phyloP scores from a whole-genome alignment of 768 basidiomycete genomes.

The Tulasnella sp. region DNA sequence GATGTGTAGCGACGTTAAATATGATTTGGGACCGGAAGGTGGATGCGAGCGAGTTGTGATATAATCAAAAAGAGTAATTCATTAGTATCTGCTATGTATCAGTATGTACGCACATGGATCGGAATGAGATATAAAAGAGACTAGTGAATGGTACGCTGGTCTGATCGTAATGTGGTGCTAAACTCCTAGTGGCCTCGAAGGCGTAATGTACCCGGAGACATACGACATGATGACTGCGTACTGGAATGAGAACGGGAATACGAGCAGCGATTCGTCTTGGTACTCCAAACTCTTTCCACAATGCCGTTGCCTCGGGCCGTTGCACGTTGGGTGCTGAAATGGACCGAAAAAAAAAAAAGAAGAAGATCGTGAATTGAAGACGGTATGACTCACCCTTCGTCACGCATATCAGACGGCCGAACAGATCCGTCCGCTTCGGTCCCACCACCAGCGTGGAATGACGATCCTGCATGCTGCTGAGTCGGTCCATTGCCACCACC shows the following conservation, averaged over 20 bases:
- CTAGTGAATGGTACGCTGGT: conserved; percentile 7
- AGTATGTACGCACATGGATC: conserved; percentile 9
- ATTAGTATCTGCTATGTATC: conserved; percentile 13
- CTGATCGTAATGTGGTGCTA: neutral
- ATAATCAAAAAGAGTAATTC: conserved; percentile 36
- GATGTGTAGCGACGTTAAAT: conserved; percentile 22
- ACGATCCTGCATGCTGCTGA: conserved; percentile 42
- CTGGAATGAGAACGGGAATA: neutral
- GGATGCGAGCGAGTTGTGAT: conserved; percentile 3
- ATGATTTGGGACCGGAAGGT: conserved; percentile 25
- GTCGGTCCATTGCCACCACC: conserved; percentile 22
- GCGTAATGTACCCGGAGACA: conserved; percentile 16
- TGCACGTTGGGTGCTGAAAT: neutral
- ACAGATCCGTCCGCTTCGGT: conserved; percentile 28
- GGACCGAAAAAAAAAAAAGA: neutral
- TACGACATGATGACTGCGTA: conserved; percentile 18
- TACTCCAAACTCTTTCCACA: neutral
- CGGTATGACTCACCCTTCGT: conserved; percentile 81
- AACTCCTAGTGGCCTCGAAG: conserved; percentile 33
- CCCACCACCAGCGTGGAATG: conserved; percentile 18
- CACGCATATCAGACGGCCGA: conserved; percentile 86
- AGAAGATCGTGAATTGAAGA: conserved; percentile 4
- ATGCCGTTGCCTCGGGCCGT: neutral
- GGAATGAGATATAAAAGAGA: neutral
- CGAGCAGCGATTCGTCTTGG: neutral